These are phyloP conservation scores for Pyrenophora seminiperda DNA, from an alignment of 2,329 filamentous ascomycete genomes.

Conservation along the genomic window DNA sequence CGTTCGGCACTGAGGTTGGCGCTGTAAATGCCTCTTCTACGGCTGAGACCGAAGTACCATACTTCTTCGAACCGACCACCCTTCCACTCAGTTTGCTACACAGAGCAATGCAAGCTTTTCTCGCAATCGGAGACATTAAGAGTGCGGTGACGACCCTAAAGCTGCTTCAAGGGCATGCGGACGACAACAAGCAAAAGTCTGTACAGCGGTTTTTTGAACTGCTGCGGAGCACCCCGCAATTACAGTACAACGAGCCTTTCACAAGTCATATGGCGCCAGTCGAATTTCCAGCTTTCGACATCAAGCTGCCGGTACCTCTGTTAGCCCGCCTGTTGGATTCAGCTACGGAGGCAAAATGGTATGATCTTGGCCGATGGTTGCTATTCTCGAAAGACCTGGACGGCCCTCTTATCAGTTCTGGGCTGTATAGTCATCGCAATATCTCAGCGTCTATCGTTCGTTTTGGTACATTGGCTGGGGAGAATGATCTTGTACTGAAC, in stretches of 20 bases:
- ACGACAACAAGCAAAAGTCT: constrained; percentile 52
- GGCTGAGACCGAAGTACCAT: constrained; percentile 35
- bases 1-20: constrained; percentile 49
- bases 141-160: constrained; percentile 48
- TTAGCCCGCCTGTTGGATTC: constrained; percentile 60
- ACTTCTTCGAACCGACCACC: constrained; percentile 54
- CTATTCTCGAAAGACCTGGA: constrained; percentile 59
- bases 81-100: constrained; percentile 52
- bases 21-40: constrained; percentile 42
- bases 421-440: constrained; percentile 53
- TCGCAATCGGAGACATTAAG: constrained; percentile 46
- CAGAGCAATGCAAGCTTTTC: constrained; percentile 48
- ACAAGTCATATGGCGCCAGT: constrained; percentile 39
- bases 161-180: constrained; percentile 49
- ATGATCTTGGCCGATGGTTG: constrained; percentile 59
- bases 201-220: constrained; percentile 50
- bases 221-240: constrained; percentile 25
- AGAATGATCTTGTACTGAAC: constrained; percentile 47
- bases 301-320: constrained; percentile 54
- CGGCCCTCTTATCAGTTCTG: constrained; percentile 57
- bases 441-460: constrained; percentile 60
- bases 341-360: constrained; percentile 53
- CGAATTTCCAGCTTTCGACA: constrained; percentile 53
- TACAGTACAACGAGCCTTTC: constrained; percentile 31
- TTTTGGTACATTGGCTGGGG: constrained; percentile 58